Conservation (phyloP, 371 early-diverging fungal species). For the Actinomortierella ambigua region DNA sequence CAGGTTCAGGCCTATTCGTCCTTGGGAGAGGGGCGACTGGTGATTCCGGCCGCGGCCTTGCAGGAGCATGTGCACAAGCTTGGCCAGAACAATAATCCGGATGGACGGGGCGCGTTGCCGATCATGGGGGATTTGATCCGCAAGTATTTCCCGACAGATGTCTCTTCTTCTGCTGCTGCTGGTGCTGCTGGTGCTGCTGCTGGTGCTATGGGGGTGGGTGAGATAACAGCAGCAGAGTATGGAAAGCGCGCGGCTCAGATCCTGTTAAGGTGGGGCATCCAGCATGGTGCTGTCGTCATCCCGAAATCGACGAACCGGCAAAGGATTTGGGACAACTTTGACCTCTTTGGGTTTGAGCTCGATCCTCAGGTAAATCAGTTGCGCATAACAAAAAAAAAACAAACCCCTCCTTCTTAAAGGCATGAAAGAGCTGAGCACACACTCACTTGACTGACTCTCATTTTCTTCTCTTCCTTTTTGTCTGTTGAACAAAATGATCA, state of each 20-base stretch:
- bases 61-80: no score
- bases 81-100: slow-evolving; percentile 1
- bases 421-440: background rate
- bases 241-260: slow-evolving; percentile 65
- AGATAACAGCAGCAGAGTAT: slow-evolving; percentile 4
- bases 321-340: slow-evolving; percentile 62
- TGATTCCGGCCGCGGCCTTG: no score
- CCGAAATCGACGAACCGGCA: slow-evolving; percentile 65
- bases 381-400: background rate
- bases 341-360: slow-evolving; percentile 50
- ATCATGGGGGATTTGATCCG: slow-evolving; percentile 44
- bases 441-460: background rate
- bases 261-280: slow-evolving; percentile 81
- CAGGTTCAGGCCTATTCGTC: slow-evolving; percentile 88
- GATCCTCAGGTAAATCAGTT: slow-evolving; percentile 53
- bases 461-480: background rate
- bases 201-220: background rate
- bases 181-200: no score
- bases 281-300: slow-evolving; percentile 64
- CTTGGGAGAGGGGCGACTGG: slow-evolving; percentile 82
- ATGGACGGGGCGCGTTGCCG: slow-evolving; percentile 12
- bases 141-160: slow-evolving; percentile 24
- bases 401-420: background rate
- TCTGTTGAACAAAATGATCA: background rate
- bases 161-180: background rate